Conservation (phyloP, 345 rosid species). For the Gossypium herbaceum region DNA sequence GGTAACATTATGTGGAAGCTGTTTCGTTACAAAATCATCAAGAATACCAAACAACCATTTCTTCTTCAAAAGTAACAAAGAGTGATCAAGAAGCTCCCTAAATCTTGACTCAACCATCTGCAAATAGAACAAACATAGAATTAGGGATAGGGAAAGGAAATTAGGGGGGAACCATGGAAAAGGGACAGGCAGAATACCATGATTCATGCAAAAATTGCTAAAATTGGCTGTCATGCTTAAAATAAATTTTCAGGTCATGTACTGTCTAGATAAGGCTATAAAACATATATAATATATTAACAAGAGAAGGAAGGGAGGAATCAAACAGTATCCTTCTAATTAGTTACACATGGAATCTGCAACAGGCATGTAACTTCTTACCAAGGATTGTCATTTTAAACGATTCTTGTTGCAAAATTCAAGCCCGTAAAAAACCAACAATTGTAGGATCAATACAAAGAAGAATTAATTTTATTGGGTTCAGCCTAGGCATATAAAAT, state of each 20-base stretch:
- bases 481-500: neutral
- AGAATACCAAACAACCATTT: conserved; percentile 88
- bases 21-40: conserved; percentile 97
- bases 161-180: neutral
- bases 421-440: neutral
- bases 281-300: neutral
- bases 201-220: neutral
- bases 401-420: neutral
- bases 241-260: neutral
- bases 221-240: neutral
- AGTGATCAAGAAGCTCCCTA: conserved; percentile 78
- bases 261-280: neutral
- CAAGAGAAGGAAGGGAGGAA: neutral
- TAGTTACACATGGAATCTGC: neutral
- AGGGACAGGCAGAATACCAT: neutral
- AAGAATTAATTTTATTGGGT: neutral
- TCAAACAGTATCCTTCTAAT: neutral
- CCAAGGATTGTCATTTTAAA: neutral
- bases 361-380: neutral
- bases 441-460: neutral
- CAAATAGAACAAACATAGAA: conserved; percentile 6
- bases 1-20: conserved; percentile 93
- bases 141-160: neutral
- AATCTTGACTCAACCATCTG: conserved; percentile 95
- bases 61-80: conserved; percentile 71